Base-by-base conservation (phyloP, 768 basidiomycete species). In the Serpula lacrymans region DNA sequence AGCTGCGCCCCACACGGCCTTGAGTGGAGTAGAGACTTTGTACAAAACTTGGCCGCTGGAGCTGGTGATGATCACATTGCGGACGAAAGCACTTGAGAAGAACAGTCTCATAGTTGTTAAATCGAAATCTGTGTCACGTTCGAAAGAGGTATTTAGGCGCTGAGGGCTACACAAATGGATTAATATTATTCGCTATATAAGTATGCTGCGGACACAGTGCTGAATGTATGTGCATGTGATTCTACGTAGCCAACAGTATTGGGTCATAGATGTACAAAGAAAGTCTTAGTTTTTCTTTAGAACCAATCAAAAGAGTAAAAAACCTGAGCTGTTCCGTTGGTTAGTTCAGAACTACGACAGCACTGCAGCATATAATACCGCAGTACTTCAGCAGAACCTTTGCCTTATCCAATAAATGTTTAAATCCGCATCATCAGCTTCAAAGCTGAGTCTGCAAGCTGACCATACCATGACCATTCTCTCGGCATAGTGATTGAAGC, bases 1-100 rank as follows among this genome's bases (percentile, higher is more conserved):
- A 14, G 31, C 32, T 31, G 27, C 34, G 37, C 39, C 33, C n/a
- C 25, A 45, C 37, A 45, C 39, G n/a, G 38, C 37, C 13, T 27
- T 39, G 17, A 35, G 31, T 3, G 44, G 27, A 7, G 39, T 36
- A 2, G 17, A 7, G 22, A 26, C 30, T 34, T 18, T 44, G 43
- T 40, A 40, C 11, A 34, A n/a, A 4, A 41, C 12, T 30, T 34
- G 31, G 12, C 31, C 25, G 8, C 13, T 13, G 27, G 20, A 13
- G 13, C 33, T 17, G 38, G 38, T 44, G 29, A 44, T 44, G 37
- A 22, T 28, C 20, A 21, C 39, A 27, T 39, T 32, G 14, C 38
- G 18, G 21, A 40, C 20, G 12, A 39, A 20, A 13, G 33, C 31
- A 18, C 30, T 28, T 1, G 43, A 44, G 43, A 44, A 40, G 21